A percentile compares a stretch with the other conserved stretches of the same genome.
Conservation (phyloP, 352 stramenopile species). For the Elongisporangium anandrum region DNA sequence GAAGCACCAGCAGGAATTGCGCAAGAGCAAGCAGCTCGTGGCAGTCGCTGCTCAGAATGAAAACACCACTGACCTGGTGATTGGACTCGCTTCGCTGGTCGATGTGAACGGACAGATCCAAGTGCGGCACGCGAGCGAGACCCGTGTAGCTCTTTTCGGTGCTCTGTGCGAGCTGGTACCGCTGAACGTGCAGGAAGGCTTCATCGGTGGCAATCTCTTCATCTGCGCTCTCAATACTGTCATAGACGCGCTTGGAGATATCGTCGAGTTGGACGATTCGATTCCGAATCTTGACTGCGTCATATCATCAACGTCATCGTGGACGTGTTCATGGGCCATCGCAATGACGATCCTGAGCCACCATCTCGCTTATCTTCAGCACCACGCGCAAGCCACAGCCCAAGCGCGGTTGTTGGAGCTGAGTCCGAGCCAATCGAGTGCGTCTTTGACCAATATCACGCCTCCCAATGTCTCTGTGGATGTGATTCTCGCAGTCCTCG, state of each 20-base stretch:
- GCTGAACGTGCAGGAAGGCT: conserved; percentile 16
- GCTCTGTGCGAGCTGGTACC: conserved; percentile 56
- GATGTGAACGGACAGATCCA: neutral
- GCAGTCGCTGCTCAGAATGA: neutral
- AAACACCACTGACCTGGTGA: neutral
- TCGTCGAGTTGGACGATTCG: conserved; percentile 49
- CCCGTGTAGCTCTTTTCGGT: conserved; percentile 50
- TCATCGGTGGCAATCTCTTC: conserved; percentile 31
- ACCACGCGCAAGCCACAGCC: neutral
- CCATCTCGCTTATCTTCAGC: neutral
- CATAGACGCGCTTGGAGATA: conserved; percentile 56
- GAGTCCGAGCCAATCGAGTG: neutral
- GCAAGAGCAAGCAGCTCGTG: conserved; percentile 6
- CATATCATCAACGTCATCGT: conserved; percentile 9
- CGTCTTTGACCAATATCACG: neutral
- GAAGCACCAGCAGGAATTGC: conserved; percentile 22
- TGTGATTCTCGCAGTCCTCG: conserved; percentile 44
- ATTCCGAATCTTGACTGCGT: conserved; percentile 24
- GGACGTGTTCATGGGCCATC: neutral
- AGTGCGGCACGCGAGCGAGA: conserved; percentile 8
- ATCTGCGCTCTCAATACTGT: conserved; percentile 34
- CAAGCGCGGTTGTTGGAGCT: neutral
- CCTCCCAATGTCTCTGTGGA: conserved; percentile 24
- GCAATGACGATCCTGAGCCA: neutral
- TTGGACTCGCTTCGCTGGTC: conserved; percentile 2